Base-by-base conservation (phyloP, 2,329 filamentous ascomycete genomes). In the Microdochium bolleyi region DNA sequence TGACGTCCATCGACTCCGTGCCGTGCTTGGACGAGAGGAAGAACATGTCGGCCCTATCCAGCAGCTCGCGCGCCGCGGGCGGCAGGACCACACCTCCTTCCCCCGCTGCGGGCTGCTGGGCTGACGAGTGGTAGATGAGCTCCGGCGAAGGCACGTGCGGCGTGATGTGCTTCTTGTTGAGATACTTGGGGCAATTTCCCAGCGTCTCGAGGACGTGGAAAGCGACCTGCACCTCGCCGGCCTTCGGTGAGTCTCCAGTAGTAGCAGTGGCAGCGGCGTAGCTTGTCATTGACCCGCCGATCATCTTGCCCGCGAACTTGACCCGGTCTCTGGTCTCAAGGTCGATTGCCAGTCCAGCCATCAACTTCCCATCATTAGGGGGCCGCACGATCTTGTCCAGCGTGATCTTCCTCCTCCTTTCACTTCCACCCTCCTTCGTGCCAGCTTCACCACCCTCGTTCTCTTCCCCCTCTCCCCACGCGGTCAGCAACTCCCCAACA, bases 111-210 rank as follows among this genome's bases (percentile, higher is more conserved):
- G n/a, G n/a, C n/a, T n/a, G n/a, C n/a, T n/a, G n/a, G 24, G 48
- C 19, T 32, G n/a, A n/a, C 4, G 64, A 61, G 32, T 61, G 63
- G 30, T 69, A 68, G 3, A 68, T 63, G 3, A 72, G 62, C 32
- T 56, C 51, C 3, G 87, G 80, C 14, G 73, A 64, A 2, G 86
- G 77, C 0, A 73, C 55, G 48, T 79, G 76, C 4, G 78, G 75
- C 2, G 69, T 63, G 38, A 95, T 81, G 2, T 73, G 71, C 64
- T 88, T 91, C 61, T 81, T 82, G 67, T 92, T 94, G 32, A 95
- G 65, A 61, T 95, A 95, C 67, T 95, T 95, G 1, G 90, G 89
- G 61, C 89, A 95, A 60, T 94, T 95, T 0, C 88, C 85, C 71
- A 95, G 62, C 58, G 83, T 87, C 66, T 88, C 85, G 30, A 86